These are phyloP conservation scores for Monosporozyma solicola DNA, from an alignment of 805 yeast species.

Conservation along the genomic window DNA sequence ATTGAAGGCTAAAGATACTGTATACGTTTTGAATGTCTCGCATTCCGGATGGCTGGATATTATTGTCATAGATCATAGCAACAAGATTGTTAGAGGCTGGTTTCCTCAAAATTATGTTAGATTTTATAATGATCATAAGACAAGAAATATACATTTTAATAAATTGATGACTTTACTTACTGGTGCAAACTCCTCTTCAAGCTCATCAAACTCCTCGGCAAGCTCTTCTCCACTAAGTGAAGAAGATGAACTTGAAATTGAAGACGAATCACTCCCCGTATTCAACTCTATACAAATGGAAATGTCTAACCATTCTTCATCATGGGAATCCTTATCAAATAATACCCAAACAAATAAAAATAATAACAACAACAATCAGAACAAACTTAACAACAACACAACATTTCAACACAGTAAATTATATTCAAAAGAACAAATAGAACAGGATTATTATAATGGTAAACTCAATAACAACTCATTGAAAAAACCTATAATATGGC, in stretches of 20 bases:
- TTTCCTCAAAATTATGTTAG: conserved; percentile 55
- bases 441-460: background rate
- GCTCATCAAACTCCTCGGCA: background rate
- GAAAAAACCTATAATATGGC: conserved; percentile 2
- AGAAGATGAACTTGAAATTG: background rate
- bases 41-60: conserved; percentile 87
- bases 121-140: conserved; percentile 6
- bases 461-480: background rate
- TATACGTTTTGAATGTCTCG: conserved; percentile 60
- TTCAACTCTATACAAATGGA: background rate
- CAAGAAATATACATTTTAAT: background rate
- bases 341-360: background rate
- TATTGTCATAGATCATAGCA: conserved; percentile 7
- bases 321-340: background rate
- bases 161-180: conserved; percentile 11
- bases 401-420: background rate
- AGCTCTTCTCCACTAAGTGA: background rate
- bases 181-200: background rate
- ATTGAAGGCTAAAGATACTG: conserved; percentile 48
- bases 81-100: conserved; percentile 60
- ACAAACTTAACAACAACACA: too few relatives aligned
- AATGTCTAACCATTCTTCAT: background rate
- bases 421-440: conserved; percentile 1
- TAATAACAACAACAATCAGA: background rate
- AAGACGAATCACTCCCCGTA: background rate